Percentiles rank a stretch among this genome's conserved stretches.
Evolutionary conservation across 352 stramenopile genomes (phyloP).

Genomic region (Globisporangium takayamanum): DNA sequence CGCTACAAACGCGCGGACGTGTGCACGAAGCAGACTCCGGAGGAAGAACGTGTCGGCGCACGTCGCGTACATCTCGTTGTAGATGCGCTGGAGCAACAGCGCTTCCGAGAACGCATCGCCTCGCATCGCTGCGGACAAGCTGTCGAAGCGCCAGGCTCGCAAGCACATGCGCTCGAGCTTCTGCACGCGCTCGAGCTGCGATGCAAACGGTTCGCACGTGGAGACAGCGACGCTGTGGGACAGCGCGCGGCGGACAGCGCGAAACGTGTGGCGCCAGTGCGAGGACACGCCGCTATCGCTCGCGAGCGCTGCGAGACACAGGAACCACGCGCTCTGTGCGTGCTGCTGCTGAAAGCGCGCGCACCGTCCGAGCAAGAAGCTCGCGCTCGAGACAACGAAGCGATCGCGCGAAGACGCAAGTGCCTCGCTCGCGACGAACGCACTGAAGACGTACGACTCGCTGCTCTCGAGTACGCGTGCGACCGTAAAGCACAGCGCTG

Average conservation of each 20-base stretch:
- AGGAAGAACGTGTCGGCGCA: constrained; percentile 52
- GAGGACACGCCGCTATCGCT: neutral
- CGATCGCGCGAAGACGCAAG: constrained; percentile 22
- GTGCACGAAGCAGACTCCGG: constrained; percentile 36
- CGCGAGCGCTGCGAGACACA: constrained; percentile 21
- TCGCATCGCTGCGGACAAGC: constrained; percentile 23
- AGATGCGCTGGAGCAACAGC: constrained; percentile 48
- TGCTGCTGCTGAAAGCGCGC: constrained; percentile 17
- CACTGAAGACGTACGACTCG: constrained; percentile 29
- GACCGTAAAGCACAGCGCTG: constrained; percentile 28
- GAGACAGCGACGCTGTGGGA: constrained; percentile 25
- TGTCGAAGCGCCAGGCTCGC: constrained; percentile 49
- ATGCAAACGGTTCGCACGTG: constrained; percentile 30
- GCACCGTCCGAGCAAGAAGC: constrained; percentile 25
- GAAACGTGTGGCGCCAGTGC: constrained; percentile 21
- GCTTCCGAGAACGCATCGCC: constrained; percentile 46
- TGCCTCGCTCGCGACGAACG: constrained; percentile 18
- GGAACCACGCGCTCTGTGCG: constrained; percentile 13
- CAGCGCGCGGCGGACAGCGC: constrained; percentile 30
- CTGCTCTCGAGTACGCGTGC: constrained; percentile 29
- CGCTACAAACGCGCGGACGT: constrained; percentile 37
- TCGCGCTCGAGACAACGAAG: constrained; percentile 16
- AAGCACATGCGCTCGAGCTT: constrained; percentile 66
- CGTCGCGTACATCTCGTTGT: constrained; percentile 31
- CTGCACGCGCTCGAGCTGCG: constrained; percentile 30